Percentiles rank a stretch among this genome's conserved stretches.
Evolutionary conservation across 2,329 filamentous ascomycete genomes (phyloP).

Genomic region (Fonsecaea monophora): DNA sequence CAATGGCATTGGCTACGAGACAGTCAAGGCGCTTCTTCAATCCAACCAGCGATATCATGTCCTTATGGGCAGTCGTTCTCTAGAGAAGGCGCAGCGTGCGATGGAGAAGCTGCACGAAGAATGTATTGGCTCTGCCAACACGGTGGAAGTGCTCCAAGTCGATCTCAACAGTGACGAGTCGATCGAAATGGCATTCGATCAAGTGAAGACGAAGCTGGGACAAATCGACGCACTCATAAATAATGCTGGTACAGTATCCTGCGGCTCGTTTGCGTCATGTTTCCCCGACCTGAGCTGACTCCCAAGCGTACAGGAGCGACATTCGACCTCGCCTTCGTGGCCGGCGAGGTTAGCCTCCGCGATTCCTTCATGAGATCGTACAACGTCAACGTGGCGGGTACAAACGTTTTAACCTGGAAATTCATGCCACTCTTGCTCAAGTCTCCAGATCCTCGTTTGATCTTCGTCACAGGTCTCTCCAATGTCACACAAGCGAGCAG

Average conservation of each 20-base stretch:
- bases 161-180: constrained; percentile 44
- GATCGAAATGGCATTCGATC: constrained; percentile 42
- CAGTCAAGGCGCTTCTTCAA: constrained; percentile 37
- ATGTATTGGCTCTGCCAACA: constrained; percentile 33
- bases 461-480: constrained; percentile 49
- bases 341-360: constrained; percentile 46
- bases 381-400: constrained; percentile 38
- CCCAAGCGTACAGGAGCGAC: constrained; percentile 30
- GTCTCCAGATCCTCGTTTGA: constrained; percentile 35
- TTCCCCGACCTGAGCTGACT: not conserved
- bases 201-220: constrained; percentile 42
- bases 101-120: constrained; percentile 26
- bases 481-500: constrained; percentile 23
- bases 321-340: constrained; percentile 44
- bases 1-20: constrained; percentile 42
- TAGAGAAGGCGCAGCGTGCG: constrained; percentile 29
- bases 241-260: constrained; percentile 40
- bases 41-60: constrained; percentile 39
- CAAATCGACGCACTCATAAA: constrained; percentile 46
- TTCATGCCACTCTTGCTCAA: constrained; percentile 46
- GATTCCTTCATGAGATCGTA: constrained; percentile 49
- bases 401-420: constrained; percentile 32
- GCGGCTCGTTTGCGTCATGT: not conserved
- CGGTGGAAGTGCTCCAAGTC: constrained; percentile 43
- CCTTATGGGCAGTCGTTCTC: constrained; percentile 32